Percentiles rank a stretch among this genome's conserved stretches.
phyloP scores from a whole-genome alignment of 225 moss, liverwort and hornwort species.

The Takakia lepidozioides region DNA sequence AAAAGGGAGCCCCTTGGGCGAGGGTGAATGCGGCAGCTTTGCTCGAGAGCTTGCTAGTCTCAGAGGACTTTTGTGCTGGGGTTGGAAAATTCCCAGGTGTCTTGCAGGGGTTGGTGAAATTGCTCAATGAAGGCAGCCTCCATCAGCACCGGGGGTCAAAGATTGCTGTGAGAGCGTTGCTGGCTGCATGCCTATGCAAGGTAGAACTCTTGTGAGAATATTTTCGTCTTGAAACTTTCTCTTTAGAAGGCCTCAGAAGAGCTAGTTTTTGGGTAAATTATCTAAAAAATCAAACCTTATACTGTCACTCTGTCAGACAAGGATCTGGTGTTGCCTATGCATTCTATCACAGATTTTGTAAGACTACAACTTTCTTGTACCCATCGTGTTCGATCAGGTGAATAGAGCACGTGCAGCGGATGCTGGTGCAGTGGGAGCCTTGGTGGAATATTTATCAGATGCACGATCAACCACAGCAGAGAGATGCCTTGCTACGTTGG shows the following conservation, averaged over 20 bases:
- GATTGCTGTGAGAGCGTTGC: conserved; percentile 1
- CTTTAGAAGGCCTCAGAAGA: no score
- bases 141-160: conserved; percentile 1
- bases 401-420: background rate
- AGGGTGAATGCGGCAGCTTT: background rate
- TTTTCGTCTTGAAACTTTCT: no score
- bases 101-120: conserved; percentile 1
- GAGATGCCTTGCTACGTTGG: conserved; percentile 1
- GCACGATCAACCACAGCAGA: conserved; percentile 3
- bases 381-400: no score
- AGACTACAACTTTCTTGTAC: background rate
- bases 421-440: background rate
- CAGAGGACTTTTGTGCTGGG: background rate
- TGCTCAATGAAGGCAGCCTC: background rate
- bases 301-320: no score
- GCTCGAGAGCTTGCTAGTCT: background rate
- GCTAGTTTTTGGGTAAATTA: no score
- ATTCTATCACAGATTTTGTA: background rate
- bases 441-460: background rate
- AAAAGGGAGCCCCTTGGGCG: background rate
- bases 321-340: no score
- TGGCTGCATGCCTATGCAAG: conserved; percentile 3
- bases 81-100: conserved; percentile 1
- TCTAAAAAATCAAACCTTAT: no score
- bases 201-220: no score